Conservation (phyloP, 2,329 filamentous ascomycete genomes). For the Pyrenophora teres region DNA sequence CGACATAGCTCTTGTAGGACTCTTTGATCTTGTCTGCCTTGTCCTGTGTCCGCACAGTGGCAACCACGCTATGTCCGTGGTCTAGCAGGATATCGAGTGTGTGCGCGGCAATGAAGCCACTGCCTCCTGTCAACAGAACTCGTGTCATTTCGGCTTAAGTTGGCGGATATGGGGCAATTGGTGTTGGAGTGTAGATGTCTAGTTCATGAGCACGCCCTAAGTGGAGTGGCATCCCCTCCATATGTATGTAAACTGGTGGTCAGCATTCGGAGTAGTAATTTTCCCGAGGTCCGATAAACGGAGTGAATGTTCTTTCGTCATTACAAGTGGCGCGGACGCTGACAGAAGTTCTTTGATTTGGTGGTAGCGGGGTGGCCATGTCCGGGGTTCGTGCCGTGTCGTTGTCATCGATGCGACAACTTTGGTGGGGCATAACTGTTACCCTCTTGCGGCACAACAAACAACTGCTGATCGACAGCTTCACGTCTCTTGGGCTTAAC, state of each 20-base stretch:
- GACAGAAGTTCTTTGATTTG: constrained; percentile 9
- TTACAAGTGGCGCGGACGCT: constrained; percentile 11
- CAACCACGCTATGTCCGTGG: constrained; percentile 63
- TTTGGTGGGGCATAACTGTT: constrained; percentile 13
- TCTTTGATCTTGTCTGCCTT: constrained; percentile 66
- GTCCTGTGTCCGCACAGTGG: constrained; percentile 64
- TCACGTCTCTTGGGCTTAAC: constrained; percentile 15
- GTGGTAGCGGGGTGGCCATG: constrained; percentile 10
- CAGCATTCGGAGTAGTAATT: constrained; percentile 18
- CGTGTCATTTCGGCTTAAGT: constrained; percentile 39
- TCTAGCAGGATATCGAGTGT: constrained; percentile 64
- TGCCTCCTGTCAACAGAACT: constrained; percentile 57
- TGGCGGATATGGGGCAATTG: neutral
- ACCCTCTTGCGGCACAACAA: constrained; percentile 12
- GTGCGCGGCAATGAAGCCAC: constrained; percentile 69
- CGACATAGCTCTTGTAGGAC: constrained; percentile 54
- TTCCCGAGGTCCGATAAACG: constrained; percentile 11
- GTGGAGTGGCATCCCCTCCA: constrained; percentile 6
- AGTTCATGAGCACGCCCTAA: neutral
- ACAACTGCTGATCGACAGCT: constrained; percentile 19
- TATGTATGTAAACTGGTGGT: constrained; percentile 8
- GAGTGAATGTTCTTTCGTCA: constrained; percentile 12
- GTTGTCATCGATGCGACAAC: constrained; percentile 19
- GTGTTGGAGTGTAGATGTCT: neutral
- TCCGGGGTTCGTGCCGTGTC: constrained; percentile 13